A percentile compares a stretch with the other conserved stretches of the same genome.
Evolutionary conservation across 495 filamentous ascomycete genomes (phyloP).

Genomic region (Penicillium samsonianum): DNA sequence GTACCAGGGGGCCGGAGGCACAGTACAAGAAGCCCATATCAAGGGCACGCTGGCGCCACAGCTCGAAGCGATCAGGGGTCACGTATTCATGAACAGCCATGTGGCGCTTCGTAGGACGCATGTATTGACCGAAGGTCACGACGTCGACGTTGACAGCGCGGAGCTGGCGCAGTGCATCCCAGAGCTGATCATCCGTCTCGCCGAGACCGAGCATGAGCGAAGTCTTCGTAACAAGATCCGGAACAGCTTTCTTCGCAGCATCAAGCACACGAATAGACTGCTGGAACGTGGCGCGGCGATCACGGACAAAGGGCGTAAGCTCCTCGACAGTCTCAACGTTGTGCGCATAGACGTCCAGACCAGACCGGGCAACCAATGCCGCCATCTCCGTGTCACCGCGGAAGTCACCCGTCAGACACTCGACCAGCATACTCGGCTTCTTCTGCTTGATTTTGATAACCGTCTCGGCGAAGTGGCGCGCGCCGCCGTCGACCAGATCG

Average conservation of each 20-base stretch:
- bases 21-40: conserved; percentile 97
- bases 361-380: conserved; percentile 74
- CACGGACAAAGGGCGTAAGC: conserved; percentile 83
- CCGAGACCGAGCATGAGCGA: conserved; percentile 95
- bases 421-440: conserved; percentile 81
- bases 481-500: conserved; percentile 85
- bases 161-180: conserved; percentile 76
- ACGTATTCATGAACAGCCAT: conserved; percentile 95
- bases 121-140: conserved; percentile 98
- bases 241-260: conserved; percentile 73
- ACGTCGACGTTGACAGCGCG: conserved; percentile 82
- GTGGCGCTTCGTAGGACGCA: conserved; percentile 96
- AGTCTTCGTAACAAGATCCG: conserved; percentile 90
- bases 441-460: conserved; percentile 93
- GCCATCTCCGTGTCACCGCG: conserved; percentile 82
- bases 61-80: conserved; percentile 84
- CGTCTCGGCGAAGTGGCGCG: conserved; percentile 90
- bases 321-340: conserved; percentile 95
- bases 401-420: conserved; percentile 92
- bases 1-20: conserved; percentile 87
- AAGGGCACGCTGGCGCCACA: conserved; percentile 85
- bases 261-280: conserved; percentile 80
- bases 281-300: conserved; percentile 85
- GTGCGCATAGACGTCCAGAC: conserved; percentile 94
- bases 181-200: conserved; percentile 87